Conservation (phyloP, 2,329 filamentous ascomycete genomes). For the Thielaviopsis musarum region DNA sequence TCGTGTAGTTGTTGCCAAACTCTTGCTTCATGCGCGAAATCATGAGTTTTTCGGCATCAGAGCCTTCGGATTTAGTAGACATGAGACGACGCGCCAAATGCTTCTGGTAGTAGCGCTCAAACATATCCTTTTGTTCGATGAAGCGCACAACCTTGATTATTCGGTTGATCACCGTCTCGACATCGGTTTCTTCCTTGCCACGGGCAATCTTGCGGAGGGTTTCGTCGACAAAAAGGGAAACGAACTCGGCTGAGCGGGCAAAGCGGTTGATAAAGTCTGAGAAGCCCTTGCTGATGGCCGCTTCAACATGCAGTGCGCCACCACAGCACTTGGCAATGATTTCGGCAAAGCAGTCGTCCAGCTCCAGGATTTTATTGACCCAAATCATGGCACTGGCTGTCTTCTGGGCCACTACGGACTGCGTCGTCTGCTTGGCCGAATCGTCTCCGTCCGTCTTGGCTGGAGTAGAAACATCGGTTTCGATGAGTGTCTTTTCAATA, state of each 20-base stretch:
- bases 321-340: conserved; percentile 60
- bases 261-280: conserved; percentile 91
- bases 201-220: conserved; percentile 88
- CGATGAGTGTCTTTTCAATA: conserved; percentile 53
- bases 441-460: conserved; percentile 23
- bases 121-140: conserved; percentile 80
- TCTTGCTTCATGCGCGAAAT: conserved; percentile 95
- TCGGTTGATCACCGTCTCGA: conserved; percentile 73
- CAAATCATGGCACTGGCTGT: conserved; percentile 81
- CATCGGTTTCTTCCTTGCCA: conserved; percentile 76
- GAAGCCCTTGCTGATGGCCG: conserved; percentile 72
- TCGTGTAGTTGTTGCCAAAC: conserved; percentile 83
- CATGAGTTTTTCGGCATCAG: conserved; percentile 88
- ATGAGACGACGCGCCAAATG: conserved; percentile 78
- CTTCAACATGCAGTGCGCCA: conserved; percentile 61
- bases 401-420: conserved; percentile 47
- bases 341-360: conserved; percentile 81
- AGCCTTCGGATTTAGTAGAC: conserved; percentile 76
- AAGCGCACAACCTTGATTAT: conserved; percentile 79
- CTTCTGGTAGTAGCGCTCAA: conserved; percentile 96
- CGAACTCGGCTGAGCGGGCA: conserved; percentile 67
- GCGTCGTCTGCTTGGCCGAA: conserved; percentile 18
- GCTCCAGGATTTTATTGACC: conserved; percentile 74
- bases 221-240: conserved; percentile 93
- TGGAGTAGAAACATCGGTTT: conserved; percentile 34